phyloP scores from a whole-genome alignment of 768 basidiomycete genomes.

The Suillus placidus region DNA sequence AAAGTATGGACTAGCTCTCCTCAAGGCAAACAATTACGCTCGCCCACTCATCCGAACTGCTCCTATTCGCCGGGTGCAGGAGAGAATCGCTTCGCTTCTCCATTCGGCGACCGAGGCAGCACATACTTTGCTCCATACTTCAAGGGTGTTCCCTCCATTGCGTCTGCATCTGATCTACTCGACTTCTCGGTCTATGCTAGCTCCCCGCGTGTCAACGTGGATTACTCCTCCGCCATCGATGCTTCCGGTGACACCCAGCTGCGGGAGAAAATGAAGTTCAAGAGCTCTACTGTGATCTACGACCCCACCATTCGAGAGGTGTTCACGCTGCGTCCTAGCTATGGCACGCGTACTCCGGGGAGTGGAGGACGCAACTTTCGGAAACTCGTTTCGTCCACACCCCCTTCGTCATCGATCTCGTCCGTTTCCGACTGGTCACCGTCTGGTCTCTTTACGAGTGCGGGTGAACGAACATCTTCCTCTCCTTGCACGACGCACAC shows the following conservation, averaged over 20 bases:
- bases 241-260: not conserved
- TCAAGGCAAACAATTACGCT: not conserved
- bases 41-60: not conserved
- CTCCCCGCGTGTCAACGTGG: not conserved
- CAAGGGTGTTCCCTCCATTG: conserved; percentile 9
- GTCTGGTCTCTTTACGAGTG: not conserved
- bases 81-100: conserved; percentile 3
- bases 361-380: not conserved
- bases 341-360: conserved; percentile 17
- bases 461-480: not conserved
- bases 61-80: conserved; percentile 1
- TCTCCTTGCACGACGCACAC: not conserved
- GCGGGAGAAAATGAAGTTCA: not conserved
- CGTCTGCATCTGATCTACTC: conserved; percentile 10
- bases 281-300: conserved; percentile 7
- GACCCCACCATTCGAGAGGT: conserved; percentile 16
- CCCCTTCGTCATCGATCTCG: not conserved
- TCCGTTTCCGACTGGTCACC: not conserved
- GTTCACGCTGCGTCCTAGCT: conserved; percentile 13
- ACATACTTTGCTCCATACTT: conserved; percentile 1
- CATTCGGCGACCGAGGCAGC: conserved; percentile 8
- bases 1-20: conserved; percentile 3
- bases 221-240: not conserved
- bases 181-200: conserved; percentile 8
- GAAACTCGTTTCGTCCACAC: not conserved